Percentiles rank a stretch among this genome's conserved stretches.
These are phyloP conservation scores for Suillus sp. DNA, from an alignment of 768 basidiomycete genomes.

Conservation along the genomic window DNA sequence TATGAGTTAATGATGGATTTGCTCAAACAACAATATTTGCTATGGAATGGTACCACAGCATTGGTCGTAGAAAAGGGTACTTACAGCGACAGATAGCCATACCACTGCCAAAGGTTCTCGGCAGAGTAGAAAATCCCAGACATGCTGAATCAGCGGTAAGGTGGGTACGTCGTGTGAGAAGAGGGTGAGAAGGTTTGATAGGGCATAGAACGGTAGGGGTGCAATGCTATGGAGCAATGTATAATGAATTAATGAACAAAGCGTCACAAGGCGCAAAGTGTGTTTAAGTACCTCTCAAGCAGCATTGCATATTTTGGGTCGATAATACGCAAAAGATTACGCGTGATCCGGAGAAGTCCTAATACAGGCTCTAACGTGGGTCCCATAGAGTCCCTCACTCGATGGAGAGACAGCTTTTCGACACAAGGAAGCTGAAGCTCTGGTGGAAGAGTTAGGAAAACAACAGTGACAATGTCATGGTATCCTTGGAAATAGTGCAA, in stretches of 20 bases:
- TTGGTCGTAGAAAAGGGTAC: conserved; percentile 30
- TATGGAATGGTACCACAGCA: background rate
- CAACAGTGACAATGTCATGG: conserved; percentile 88
- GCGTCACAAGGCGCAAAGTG: background rate
- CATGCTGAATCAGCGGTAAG: conserved; percentile 85
- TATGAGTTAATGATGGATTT: background rate
- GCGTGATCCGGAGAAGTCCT: conserved; percentile 71
- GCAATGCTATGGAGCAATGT: conserved; percentile 49
- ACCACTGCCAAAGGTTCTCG: conserved; percentile 80
- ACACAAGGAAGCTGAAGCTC: conserved; percentile 57
- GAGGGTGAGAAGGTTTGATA: conserved; percentile 87
- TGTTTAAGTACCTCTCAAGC: conserved; percentile 59
- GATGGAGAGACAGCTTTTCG: conserved; percentile 75
- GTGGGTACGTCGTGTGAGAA: conserved; percentile 93
- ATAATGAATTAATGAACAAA: conserved; percentile 12
- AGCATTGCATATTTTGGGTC: conserved; percentile 71
- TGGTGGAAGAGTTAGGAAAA: conserved; percentile 72
- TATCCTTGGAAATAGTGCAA: conserved; percentile 91
- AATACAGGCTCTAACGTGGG: conserved; percentile 80
- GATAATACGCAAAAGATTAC: conserved; percentile 67
- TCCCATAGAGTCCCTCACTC: conserved; percentile 87
- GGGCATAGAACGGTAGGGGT: conserved; percentile 85
- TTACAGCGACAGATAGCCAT: conserved; percentile 81
- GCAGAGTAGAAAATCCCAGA: conserved; percentile 87
- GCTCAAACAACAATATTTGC: background rate